These are phyloP conservation scores for Boechera divaricarpa DNA, from an alignment of 345 rosid genomes.

Conservation along the genomic window DNA sequence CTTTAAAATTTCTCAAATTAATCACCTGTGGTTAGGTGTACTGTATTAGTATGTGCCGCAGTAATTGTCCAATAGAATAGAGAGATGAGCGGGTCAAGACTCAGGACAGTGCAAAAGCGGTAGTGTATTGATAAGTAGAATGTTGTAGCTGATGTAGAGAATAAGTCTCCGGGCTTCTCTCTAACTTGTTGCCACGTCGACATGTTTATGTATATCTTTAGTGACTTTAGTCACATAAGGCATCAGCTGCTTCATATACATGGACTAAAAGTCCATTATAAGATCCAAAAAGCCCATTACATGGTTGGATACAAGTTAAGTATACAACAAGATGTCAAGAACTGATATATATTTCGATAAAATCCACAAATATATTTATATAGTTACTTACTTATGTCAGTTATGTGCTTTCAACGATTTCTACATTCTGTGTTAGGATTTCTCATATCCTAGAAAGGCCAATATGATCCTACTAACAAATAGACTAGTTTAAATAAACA, in stretches of 20 bases:
- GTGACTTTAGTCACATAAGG: too few species aligned
- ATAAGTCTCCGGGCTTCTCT: neutral
- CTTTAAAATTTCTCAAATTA: neutral
- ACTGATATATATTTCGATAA: too few species aligned
- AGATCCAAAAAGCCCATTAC: conserved; percentile 5
- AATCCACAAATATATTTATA: too few species aligned
- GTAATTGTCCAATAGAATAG: neutral
- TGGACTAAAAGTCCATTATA: neutral
- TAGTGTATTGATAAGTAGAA: neutral
- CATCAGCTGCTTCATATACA: too few species aligned
- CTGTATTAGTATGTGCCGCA: neutral
- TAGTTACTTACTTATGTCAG: too few species aligned
- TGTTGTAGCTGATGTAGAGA: conserved; percentile 13
- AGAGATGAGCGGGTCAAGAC: neutral
- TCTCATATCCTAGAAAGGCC: neutral
- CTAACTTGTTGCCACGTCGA: conserved; percentile 7
- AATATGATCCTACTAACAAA: neutral
- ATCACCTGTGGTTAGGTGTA: conserved; percentile 9
- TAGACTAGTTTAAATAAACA: neutral
- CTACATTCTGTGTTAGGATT: neutral
- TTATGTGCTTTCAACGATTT: too few species aligned
- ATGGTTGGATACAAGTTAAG: neutral
- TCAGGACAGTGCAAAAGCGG: neutral
- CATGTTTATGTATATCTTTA: neutral
- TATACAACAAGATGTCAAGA: neutral